Conservation (phyloP, 2,329 filamentous ascomycete species). For the Coniella vitis region DNA sequence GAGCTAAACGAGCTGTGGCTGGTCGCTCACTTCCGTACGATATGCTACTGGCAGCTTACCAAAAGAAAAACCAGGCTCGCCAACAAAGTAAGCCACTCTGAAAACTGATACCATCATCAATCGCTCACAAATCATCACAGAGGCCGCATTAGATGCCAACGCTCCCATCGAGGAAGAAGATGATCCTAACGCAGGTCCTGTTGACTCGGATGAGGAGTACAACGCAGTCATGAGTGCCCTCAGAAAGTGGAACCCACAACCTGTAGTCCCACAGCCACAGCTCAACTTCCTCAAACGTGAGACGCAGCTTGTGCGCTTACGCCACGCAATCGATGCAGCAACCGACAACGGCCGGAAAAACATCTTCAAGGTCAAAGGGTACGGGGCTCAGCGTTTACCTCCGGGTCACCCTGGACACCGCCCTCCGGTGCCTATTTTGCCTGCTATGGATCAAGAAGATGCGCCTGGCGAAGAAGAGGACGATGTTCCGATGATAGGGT, state of each 20-base stretch:
- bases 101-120: not conserved
- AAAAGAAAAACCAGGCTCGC: slow-evolving; percentile 98
- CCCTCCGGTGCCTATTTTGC: slow-evolving; percentile 14
- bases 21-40: slow-evolving; percentile 86
- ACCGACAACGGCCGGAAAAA: slow-evolving; percentile 60
- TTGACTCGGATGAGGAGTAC: slow-evolving; percentile 94
- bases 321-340: slow-evolving; percentile 59
- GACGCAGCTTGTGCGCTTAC: slow-evolving; percentile 56
- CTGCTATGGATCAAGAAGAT: slow-evolving; percentile 43
- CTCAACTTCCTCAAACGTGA: slow-evolving; percentile 56
- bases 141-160: slow-evolving; percentile 91
- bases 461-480: slow-evolving; percentile 56
- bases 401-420: slow-evolving; percentile 38
- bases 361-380: slow-evolving; percentile 55
- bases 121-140: slow-evolving; percentile 35
- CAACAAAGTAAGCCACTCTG: slow-evolving; percentile 69
- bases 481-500: slow-evolving; percentile 21
- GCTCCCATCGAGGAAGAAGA: slow-evolving; percentile 83
- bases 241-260: slow-evolving; percentile 68
- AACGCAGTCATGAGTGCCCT: slow-evolving; percentile 80
- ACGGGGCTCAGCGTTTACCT: slow-evolving; percentile 47
- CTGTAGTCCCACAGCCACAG: slow-evolving; percentile 61
- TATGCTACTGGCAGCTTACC: slow-evolving; percentile 80
- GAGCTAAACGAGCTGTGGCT: slow-evolving; percentile 80
- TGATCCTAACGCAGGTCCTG: slow-evolving; percentile 68